phyloP scores from a whole-genome alignment of 345 rosid genomes.

The Citrus maxima region DNA sequence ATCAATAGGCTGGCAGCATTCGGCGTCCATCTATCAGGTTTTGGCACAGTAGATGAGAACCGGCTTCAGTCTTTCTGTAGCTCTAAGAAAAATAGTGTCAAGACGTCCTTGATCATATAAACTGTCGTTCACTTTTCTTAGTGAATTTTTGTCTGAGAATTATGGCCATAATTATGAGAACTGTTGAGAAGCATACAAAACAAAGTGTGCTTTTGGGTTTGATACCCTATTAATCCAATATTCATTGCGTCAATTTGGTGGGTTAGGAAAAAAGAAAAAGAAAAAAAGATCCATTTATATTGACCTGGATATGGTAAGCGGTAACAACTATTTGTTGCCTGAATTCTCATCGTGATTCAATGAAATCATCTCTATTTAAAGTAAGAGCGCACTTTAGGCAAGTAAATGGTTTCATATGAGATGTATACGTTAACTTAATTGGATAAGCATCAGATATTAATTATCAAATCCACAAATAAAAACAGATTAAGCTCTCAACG shows the following conservation, averaged over 20 bases:
- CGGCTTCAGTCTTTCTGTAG: constrained; percentile 56
- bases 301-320: no score
- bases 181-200: neutral
- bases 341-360: no score
- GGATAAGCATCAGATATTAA: neutral
- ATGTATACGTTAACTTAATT: neutral
- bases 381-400: no score
- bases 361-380: no score
- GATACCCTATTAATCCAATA: neutral
- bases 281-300: no score
- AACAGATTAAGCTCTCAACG: neutral
- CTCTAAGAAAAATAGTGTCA: constrained; percentile 50
- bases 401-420: no score
- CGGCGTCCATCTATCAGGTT: constrained; percentile 72
- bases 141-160: neutral
- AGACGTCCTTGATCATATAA: constrained; percentile 46
- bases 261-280: no score
- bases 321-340: no score
- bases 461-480: neutral
- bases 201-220: neutral
- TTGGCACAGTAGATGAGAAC: constrained; percentile 70
- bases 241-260: no score
- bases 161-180: neutral
- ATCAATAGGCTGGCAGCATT: constrained; percentile 55
- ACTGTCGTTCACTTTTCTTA: neutral